Evolutionary conservation across 768 basidiomycete genomes (phyloP), one percentile per base, ranked within the genome.

Genomic region (Vararia minispora): DNA sequence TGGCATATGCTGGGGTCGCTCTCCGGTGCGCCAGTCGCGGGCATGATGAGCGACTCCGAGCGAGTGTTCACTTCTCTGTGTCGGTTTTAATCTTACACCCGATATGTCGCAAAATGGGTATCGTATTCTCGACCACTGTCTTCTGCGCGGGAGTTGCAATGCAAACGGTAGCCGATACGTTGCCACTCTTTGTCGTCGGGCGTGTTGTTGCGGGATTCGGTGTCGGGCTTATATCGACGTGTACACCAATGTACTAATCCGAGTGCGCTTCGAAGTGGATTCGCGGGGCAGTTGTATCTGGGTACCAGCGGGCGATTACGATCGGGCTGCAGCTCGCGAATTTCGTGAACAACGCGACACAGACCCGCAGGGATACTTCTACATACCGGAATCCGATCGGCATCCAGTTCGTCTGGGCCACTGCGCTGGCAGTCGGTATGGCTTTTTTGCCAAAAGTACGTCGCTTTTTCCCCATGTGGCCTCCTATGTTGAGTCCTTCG

Each of bases 321-420:
- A 58, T 66, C 43, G 64, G 64, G 41, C 51, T 62, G 34, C 46
- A 63, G 12, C 52, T 63, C 27, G 58, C 62, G 18, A 29, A 58
- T 27, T 46, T 23, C 51, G 24, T 2, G 12, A 6, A 10, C 7
- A 7, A 20, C 29, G 26, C 33, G 18, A 7, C 18, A 2, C 18
- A 61, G 47, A 35, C 51, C 49, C 41, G 48, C 16, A 20, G 16
- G 12, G 37, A 46, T 39, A 37, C 46, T 41, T 27, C 26, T 31
- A 51, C 55, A 1, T 63, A 54, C 47, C 53, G 47, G 37, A 61
- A 61, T 40, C 62, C 62, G 31, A 60, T 60, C 41, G 54, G 47
- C 27, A 41, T 69, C 44, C 65, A 66, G 46, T 64, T 67, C 52
- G 52, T 62, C 21, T 71, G 66, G 66, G 63, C 61, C 10, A 38